A percentile compares a stretch with the other conserved stretches of the same genome.
Conservation (phyloP, 2,329 filamentous ascomycete genomes). For the Trichoderma harzianum region DNA sequence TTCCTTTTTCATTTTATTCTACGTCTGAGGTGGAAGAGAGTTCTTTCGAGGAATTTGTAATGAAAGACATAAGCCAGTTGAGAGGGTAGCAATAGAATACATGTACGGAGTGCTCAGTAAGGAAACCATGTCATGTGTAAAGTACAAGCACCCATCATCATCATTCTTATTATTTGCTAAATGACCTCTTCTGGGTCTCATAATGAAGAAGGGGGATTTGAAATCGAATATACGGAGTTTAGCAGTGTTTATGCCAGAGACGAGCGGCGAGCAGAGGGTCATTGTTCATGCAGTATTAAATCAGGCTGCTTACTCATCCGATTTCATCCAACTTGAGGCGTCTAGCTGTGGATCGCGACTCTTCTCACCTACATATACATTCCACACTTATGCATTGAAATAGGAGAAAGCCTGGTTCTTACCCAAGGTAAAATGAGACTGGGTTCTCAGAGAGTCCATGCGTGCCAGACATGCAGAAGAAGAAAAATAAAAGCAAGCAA, state of each 20-base stretch:
- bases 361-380: background rate
- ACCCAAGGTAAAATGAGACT: background rate
- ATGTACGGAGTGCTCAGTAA: background rate
- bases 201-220: background rate
- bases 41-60: too few relatives aligned
- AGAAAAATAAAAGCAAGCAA: background rate
- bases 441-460: background rate
- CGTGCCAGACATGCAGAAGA: conserved; percentile 1
- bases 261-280: background rate
- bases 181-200: background rate
- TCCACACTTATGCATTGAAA: background rate
- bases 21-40: background rate
- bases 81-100: background rate
- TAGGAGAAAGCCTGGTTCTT: background rate
- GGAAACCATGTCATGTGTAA: background rate
- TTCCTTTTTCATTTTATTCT: too few relatives aligned
- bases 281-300: background rate
- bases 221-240: background rate
- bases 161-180: background rate
- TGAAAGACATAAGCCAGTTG: background rate
- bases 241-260: background rate
- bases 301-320: background rate
- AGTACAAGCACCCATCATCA: background rate
- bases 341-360: background rate
- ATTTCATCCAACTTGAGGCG: background rate